Conservation (phyloP, 2,329 filamentous ascomycete species). For the Aspergillus caelatus region DNA sequence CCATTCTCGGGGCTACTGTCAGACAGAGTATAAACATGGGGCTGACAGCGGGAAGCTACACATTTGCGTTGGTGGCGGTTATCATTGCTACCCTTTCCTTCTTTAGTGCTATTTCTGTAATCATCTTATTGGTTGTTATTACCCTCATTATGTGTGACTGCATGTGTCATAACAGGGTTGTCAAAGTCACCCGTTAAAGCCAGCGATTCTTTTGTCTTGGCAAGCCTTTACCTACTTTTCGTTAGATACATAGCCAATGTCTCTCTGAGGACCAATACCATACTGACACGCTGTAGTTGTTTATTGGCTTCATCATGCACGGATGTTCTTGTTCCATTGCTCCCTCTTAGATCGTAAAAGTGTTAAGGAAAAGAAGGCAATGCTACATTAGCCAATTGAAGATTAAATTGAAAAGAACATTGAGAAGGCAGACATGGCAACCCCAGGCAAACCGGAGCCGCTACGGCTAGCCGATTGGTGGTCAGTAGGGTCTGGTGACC, state of each 20-base stretch:
- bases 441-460: too few relatives aligned
- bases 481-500: too few relatives aligned
- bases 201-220: not conserved
- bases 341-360: too few relatives aligned
- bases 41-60: conserved; percentile 4
- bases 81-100: conserved; percentile 3
- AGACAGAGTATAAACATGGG: not conserved
- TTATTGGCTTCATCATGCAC: not conserved
- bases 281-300: not conserved
- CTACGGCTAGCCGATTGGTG: too few relatives aligned
- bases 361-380: too few relatives aligned
- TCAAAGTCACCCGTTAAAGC: not conserved
- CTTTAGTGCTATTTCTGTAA: conserved; percentile 1
- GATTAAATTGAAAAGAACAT: too few relatives aligned
- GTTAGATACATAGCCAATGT: not conserved
- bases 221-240: not conserved
- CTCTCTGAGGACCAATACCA: not conserved
- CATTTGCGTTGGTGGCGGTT: conserved; percentile 2
- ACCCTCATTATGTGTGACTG: not conserved
- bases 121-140: not conserved
- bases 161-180: not conserved
- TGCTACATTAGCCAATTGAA: too few relatives aligned
- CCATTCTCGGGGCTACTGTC: not conserved
- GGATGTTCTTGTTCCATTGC: not conserved
- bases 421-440: too few relatives aligned